Base-by-base conservation (phyloP, 148 eudicot species). In the Cornus florida region DNA sequence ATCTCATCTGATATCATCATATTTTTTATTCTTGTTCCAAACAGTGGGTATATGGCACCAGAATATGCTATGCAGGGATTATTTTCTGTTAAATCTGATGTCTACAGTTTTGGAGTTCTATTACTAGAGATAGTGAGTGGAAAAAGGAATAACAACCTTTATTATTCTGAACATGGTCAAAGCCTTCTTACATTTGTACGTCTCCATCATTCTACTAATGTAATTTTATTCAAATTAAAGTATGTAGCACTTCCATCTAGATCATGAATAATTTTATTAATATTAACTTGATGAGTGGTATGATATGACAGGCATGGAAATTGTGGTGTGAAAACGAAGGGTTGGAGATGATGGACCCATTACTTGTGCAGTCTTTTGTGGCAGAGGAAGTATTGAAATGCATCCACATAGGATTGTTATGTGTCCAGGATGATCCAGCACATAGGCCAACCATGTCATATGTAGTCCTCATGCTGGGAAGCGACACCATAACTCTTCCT, bases 361-460 rank as follows among this genome's bases (percentile, higher is more conserved):
- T 74, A 16, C 20, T 87, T 1, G 53, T 48, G 57, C 73, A 80
- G 8, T 78, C 90, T 33, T 77, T 62, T 57, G 79, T 83, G 24
- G 70, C 9, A 17, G 28, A 50, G 10, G 86, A 87, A 67, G 84
- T 83, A 2, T 53, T 66, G 72, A 80, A 86, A 71, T 87, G 90
- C 79, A 65, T 87, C 43, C 88, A 87, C 28, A 76, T 87, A 31
- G 88, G 86, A 2, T 75, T 89, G 50, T 71, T 89, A 71, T 91
- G 92, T 9, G 86, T 88, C 5, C 92, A 85, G 74, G 81, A 85
- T 9, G 70, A 83, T 20, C 53, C 56, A 2, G 79, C 79, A 16
- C 22, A 75, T 43, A 80, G 90, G 31, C 90, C 88, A 0, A 75
- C 86, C 38, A 87, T 87, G 90, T 85, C 83, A 28, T 77, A 83